Conservation (phyloP, 1,139 yeast genomes). For the Neolecta irregularis region DNA sequence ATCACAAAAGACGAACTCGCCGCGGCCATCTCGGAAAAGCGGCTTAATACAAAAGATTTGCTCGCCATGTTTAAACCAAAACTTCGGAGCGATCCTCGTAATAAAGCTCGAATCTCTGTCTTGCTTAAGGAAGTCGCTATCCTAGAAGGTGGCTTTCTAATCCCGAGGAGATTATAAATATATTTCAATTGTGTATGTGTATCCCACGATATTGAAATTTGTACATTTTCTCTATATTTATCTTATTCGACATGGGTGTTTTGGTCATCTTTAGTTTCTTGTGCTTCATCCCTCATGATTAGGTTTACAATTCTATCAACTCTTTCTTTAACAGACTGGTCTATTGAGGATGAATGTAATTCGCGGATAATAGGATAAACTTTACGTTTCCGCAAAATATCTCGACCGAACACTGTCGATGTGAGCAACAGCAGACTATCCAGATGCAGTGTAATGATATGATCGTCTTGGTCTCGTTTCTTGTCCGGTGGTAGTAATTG, state of each 20-base stretch:
- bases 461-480: slow-evolving; percentile 53
- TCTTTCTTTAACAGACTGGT: no score
- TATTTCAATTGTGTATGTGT: neutral
- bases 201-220: neutral
- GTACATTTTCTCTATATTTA: no score
- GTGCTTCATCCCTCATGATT: no score
- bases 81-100: slow-evolving; percentile 1
- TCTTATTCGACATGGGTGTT: no score
- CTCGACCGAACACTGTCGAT: slow-evolving; percentile 59
- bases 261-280: no score
- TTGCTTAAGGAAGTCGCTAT: slow-evolving; percentile 3
- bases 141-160: slow-evolving; percentile 3
- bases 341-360: slow-evolving; percentile 44
- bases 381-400: slow-evolving; percentile 54
- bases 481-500: slow-evolving; percentile 68
- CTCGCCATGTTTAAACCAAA: slow-evolving; percentile 2
- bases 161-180: neutral
- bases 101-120: slow-evolving; percentile 2
- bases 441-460: slow-evolving; percentile 53
- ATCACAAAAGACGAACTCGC: slow-evolving; percentile 1
- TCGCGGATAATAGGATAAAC: slow-evolving; percentile 78
- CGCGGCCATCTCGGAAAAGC: slow-evolving; percentile 1
- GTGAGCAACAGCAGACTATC: slow-evolving; percentile 37
- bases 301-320: no score
- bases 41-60: slow-evolving; percentile 2